phyloP scores from a whole-genome alignment of 1,139 yeast genomes.

The Suhomyces taliae region DNA sequence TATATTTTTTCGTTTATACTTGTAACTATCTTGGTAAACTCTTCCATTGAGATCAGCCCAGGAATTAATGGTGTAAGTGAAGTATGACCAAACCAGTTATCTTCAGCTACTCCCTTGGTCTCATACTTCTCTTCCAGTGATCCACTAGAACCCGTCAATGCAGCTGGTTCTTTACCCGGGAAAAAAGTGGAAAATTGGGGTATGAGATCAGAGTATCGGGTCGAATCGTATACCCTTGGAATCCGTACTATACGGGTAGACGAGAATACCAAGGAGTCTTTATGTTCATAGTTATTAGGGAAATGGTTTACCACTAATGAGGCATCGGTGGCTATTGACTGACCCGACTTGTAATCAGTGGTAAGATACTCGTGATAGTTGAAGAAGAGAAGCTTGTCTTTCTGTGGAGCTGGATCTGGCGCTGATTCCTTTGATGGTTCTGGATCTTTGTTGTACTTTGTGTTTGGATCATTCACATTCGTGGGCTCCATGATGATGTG shows the following conservation, averaged over 20 bases:
- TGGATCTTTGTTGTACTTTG: slow-evolving; percentile 10
- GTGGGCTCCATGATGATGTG: not conserved
- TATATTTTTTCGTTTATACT: slow-evolving; percentile 46
- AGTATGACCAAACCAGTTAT: slow-evolving; percentile 48
- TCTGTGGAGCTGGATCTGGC: not conserved
- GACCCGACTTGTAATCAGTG: slow-evolving; percentile 25
- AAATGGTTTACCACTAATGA: slow-evolving; percentile 60
- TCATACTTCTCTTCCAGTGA: slow-evolving; percentile 1
- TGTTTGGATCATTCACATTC: slow-evolving; percentile 14
- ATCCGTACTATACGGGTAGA: slow-evolving; percentile 61
- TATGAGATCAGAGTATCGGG: slow-evolving; percentile 32
- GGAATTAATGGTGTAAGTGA: slow-evolving; percentile 57
- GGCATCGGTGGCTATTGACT: slow-evolving; percentile 14
- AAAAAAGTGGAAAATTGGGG: slow-evolving; percentile 59
- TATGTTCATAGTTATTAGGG: slow-evolving; percentile 50
- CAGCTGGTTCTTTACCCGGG: slow-evolving; percentile 74
- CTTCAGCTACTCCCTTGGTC: slow-evolving; percentile 35
- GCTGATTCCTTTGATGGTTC: not conserved
- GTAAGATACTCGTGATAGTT: slow-evolving; percentile 64
- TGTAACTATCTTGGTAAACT: slow-evolving; percentile 41
- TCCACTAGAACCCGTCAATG: slow-evolving; percentile 25
- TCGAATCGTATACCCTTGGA: slow-evolving; percentile 50
- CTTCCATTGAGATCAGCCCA: slow-evolving; percentile 33
- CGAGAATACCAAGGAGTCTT: slow-evolving; percentile 26
- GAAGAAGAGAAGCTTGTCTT: slow-evolving; percentile 43